A percentile compares a stretch with the other conserved stretches of the same genome.
phyloP scores from a whole-genome alignment of 768 basidiomycete genomes.

The Russula sp. region DNA sequence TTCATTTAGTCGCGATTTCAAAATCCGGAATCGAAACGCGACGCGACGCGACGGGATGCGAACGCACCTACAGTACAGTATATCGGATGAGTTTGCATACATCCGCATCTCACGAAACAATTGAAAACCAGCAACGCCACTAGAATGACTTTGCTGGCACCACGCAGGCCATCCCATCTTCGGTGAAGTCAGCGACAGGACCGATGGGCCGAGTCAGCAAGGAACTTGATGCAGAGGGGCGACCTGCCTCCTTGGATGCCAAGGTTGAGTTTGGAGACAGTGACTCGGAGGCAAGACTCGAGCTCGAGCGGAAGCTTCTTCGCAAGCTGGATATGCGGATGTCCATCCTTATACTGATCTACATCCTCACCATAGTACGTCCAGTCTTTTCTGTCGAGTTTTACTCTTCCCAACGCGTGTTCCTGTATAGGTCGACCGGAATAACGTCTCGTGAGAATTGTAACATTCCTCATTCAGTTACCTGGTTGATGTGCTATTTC shows the following conservation, averaged over 20 bases:
- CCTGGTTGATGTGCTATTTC: background rate
- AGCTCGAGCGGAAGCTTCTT: slow-evolving; percentile 40
- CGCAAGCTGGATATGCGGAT: slow-evolving; percentile 40
- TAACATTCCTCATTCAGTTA: background rate
- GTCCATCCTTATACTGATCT: slow-evolving; percentile 41
- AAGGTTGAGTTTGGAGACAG: slow-evolving; percentile 37
- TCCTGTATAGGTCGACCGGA: slow-evolving; percentile 54
- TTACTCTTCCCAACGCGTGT: background rate
- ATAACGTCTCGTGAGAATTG: slow-evolving; percentile 53
- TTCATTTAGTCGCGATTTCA: no score
- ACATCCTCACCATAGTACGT: slow-evolving; percentile 43
- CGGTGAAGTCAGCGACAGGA: background rate
- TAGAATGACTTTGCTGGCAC: no score
- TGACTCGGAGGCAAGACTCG: slow-evolving; percentile 36
- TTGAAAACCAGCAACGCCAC: background rate
- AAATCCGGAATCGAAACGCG: no score
- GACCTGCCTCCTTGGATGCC: background rate
- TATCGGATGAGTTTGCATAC: no score
- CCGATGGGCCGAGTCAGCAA: background rate
- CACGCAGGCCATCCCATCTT: slow-evolving; percentile 19
- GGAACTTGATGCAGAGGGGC: background rate
- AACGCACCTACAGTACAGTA: no score
- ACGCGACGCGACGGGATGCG: no score
- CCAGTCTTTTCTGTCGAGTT: background rate
- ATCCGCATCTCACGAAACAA: no score